phyloP scores from a whole-genome alignment of 2,329 filamentous ascomycete genomes.

The Juglanconis oblonga region DNA sequence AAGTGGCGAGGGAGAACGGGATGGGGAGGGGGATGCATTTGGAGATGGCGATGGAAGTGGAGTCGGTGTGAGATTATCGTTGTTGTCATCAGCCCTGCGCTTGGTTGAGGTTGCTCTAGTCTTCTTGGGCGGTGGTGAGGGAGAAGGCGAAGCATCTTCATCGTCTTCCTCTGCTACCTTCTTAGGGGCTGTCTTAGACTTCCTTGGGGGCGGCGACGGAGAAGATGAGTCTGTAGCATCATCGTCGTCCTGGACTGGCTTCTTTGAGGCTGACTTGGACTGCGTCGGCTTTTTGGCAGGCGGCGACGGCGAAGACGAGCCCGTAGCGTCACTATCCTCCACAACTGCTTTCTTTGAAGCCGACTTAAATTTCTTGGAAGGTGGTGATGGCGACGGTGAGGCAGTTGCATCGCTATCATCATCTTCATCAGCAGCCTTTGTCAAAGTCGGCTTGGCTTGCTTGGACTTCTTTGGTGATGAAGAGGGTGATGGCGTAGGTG shows the following conservation, averaged over 20 bases:
- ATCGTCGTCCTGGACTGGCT: neutral
- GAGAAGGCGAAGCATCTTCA: neutral
- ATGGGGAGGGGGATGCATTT: neutral
- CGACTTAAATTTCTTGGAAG: neutral
- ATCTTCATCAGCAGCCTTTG: neutral
- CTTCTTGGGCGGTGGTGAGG: neutral
- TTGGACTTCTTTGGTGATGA: neutral
- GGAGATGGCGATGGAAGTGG: slow-evolving; percentile 9
- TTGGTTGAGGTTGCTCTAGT: neutral
- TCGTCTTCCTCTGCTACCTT: neutral
- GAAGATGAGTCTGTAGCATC: neutral
- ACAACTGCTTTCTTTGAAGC: neutral
- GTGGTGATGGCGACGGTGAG: neutral
- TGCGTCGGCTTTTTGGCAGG: neutral
- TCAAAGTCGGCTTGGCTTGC: neutral
- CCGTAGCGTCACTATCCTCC: neutral
- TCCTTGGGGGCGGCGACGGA: slow-evolving; percentile 39
- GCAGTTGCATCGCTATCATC: neutral
- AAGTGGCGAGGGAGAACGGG: slow-evolving; percentile 4
- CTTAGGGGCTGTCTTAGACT: neutral
- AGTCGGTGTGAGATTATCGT: neutral
- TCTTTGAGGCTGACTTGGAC: neutral
- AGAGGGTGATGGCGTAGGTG: neutral
- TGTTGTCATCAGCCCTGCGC: neutral
- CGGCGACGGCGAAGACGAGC: neutral